Base-by-base conservation (phyloP, 164 flowering plant species). In the Vitis amurensis region DNA sequence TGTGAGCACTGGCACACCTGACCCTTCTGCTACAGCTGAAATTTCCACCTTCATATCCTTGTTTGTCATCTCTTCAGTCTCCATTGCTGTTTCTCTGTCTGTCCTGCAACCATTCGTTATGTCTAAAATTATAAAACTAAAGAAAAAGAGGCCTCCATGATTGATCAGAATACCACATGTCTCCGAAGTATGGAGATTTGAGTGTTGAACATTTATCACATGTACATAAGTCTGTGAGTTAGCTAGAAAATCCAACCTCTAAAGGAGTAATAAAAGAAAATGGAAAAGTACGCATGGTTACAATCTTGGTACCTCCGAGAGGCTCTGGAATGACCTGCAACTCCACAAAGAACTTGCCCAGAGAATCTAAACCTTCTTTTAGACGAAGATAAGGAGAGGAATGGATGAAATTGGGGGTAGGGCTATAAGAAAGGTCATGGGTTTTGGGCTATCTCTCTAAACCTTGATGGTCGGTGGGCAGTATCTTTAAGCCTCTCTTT, bases 11-110 rank as follows among this genome's bases (percentile, higher is more conserved):
- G 66, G n/a, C 47, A 19, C n/a, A 11, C 37, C 56, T 19, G n/a
- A 12, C 63, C 16, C 37, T 9, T 19, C 12, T 9, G 50, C 59
- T 31, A 11, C 59, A 8, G 53, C 5, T 16, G 61, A 12, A 16
- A 66, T 19, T 17, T 69, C 77, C 57, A 61, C 56, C 79, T 72
- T 77, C 71, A 73, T 8, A 8, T 63, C 23, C 64, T 74, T 74
- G n/a, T 59, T 67, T 19, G 2, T 16, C 3, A 56, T n/a, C 37
- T 67, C 64, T 9, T 53, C 59, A 17, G 49, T 51, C 62, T 60
- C 70, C 70, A 60, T 75, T 23, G 8, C 17, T 13, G 29, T 59
- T n/a, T 11, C 56, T 53, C n/a, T 53, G n/a, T 14, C 11, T 53
- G n/a, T 13, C 56, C 56, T 53, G 56, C 14, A 53, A 14, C 56